These are phyloP conservation scores for Hyparrhenia diplandra DNA, from an alignment of 176 grass and related monocot species.

Conservation along the genomic window DNA sequence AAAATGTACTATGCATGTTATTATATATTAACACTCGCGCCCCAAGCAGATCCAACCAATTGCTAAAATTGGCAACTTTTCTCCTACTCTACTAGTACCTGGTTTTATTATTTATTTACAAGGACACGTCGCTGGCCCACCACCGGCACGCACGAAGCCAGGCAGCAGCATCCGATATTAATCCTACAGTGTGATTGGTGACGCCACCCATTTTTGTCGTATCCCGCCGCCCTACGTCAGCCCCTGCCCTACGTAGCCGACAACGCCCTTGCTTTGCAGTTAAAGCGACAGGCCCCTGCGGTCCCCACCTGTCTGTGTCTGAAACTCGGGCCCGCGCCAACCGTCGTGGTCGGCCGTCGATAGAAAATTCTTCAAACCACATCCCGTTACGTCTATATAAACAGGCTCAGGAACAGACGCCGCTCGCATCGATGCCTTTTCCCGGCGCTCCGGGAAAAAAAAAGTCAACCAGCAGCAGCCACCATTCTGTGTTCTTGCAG, in stretches of 20 bases:
- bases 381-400: background rate
- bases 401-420: background rate
- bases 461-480: constrained; percentile 1
- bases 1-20: background rate
- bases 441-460: background rate
- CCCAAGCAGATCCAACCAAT: background rate
- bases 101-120: background rate
- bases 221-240: constrained; percentile 14
- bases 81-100: background rate
- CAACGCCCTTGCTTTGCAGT: background rate
- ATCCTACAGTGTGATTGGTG: background rate
- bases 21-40: background rate
- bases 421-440: background rate
- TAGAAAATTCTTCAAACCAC: background rate
- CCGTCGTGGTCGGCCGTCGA: background rate
- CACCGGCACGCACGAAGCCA: background rate
- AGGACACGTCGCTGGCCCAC: background rate
- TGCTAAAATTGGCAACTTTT: background rate
- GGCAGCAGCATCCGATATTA: constrained; percentile 5
- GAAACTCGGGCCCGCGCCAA: background rate
- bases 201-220: background rate
- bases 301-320: background rate
- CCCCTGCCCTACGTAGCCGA: background rate
- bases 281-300: background rate
- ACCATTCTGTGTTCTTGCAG: background rate